These are phyloP conservation scores for Oryza brachyantha DNA, from an alignment of 176 grass and related monocot species.

Conservation along the genomic window DNA sequence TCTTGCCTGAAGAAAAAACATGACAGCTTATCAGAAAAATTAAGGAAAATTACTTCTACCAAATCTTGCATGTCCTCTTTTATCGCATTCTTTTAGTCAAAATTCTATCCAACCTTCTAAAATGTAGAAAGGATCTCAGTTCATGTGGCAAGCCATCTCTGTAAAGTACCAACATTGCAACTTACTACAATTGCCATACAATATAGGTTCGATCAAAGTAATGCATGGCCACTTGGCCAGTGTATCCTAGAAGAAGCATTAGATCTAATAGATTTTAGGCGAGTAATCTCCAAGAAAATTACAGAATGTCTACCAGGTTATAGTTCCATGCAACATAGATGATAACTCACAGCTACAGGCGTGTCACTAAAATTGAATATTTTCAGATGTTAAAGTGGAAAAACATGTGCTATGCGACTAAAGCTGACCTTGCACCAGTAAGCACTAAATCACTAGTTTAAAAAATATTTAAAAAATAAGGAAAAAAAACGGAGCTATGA, in stretches of 20 bases:
- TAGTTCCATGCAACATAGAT: not conserved
- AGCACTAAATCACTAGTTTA: not conserved
- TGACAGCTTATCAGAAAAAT: not conserved
- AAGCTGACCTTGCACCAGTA: not conserved
- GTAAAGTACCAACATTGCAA: not conserved
- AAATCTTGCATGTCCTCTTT: conserved; percentile 2
- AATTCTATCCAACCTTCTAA: not conserved
- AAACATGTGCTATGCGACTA: not conserved
- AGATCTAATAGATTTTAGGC: not conserved
- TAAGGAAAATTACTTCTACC: not conserved
- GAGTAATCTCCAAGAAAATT: not conserved
- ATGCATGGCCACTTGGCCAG: not conserved
- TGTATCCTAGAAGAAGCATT: not conserved
- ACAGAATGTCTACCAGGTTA: not conserved
- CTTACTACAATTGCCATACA: not conserved
- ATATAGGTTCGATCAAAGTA: not conserved
- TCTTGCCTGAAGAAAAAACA: conserved; percentile 62
- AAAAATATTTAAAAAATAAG: not conserved
- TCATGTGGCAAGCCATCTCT: not conserved
- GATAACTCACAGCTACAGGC: not conserved
- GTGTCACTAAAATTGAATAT: not conserved
- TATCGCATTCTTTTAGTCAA: not conserved
- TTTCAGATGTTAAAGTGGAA: not conserved
- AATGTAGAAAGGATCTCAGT: not conserved
- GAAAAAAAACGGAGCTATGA: conserved; percentile 9